Base-by-base conservation (phyloP, 345 rosid genomes). In the Murraya paniculata region DNA sequence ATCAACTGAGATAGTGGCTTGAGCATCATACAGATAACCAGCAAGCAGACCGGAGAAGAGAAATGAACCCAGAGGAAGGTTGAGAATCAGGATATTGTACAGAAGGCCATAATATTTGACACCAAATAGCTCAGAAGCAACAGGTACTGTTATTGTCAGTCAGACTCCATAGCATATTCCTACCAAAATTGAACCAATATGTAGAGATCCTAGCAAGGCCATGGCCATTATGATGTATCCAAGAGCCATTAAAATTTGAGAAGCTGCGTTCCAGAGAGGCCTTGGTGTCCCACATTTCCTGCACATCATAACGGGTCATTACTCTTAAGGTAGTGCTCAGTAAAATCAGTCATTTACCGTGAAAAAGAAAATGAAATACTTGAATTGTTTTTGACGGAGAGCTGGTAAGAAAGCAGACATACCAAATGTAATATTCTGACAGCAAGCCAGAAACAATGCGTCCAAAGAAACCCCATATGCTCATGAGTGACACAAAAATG, bases 391-490 rank as follows among this genome's bases (percentile, higher is more conserved):
- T 60, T 13, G 16, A 25, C 1, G 0, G 64, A 25, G 30, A 24
- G 18, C 30, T 8, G 6, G 64, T 27, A 4, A 25, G 64, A 60
- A 60, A 60, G 64, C 28, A 24, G 21, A 38, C 96, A 82, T 86
- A 91, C 96, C 82, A 87, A 85, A 95, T 78, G 48, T 86, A 87
- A 80, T 91, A 81, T 81, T 95, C 99, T 0, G 99, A 95, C 16
- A 89, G 87, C 1, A 90, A 78, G 27, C 99, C 99, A 27, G 99
- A 93, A 53, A 85, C 39, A 77, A 95, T 92, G 27, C 99, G 88
- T 2, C 99, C 99, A 18, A 95, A 95, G 81, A 95, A 93, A 0
- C 99, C 99, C 93, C 92, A 93, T 62, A 95, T 92, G 58, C 99
- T 95, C 0, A 86, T 90, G 74, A 95, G 76, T 1, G 99, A 93